Evolutionary conservation across 768 basidiomycete species (phyloP), one percentile per base, ranked within the genome.

Genomic region (Coprinellus micaceus): DNA sequence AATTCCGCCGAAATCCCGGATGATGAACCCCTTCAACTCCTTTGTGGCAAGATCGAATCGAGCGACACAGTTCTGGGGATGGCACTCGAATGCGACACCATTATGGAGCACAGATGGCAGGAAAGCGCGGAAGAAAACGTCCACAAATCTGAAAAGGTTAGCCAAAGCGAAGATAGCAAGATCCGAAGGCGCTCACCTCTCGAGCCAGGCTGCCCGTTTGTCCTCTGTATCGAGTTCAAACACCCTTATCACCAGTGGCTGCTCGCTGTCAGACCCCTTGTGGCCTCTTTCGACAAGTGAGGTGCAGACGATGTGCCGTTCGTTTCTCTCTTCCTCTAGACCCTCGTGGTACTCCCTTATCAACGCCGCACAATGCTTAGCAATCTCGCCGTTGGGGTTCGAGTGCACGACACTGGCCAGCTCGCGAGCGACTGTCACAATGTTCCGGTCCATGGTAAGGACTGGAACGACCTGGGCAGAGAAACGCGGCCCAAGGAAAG

Each of bases 1-100:
- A 30, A 84, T 64, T 1, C 82, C 82, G 22, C 82, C 82, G 64
- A 82, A 82, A 57, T 84, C 83, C 24, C 82, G 77, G 28, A 84
- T 74, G 58, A 82, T 73, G 66, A 84, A 83, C 0, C 81, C 82
- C 33, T 73, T 76, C 2, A 83, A 63, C 50, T 78, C 76, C 52
- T 79, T 78, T 3, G 81, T 77, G 24, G 69, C 57, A 3, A 78
- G 59, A 56, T 79, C 76, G 58, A 82, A 83, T 1, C 81, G 75
- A 5, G 81, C 81, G 7, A 84, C 68, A 57, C 81, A 82, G 58
- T 84, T 83, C 65, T 84, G 83, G 1, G 80, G 80, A 61, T 84
- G 83, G 48, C 76, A 79, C 63, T 84, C 82, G 60, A 84, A 83
- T 1, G 78, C 81, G 3, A 84, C 81, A 6, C 82, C 81, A 56